Percentiles rank a stretch among this genome's conserved stretches.
Conservation (phyloP, 2,329 filamentous ascomycete species). For the Blastomyces percursus region DNA sequence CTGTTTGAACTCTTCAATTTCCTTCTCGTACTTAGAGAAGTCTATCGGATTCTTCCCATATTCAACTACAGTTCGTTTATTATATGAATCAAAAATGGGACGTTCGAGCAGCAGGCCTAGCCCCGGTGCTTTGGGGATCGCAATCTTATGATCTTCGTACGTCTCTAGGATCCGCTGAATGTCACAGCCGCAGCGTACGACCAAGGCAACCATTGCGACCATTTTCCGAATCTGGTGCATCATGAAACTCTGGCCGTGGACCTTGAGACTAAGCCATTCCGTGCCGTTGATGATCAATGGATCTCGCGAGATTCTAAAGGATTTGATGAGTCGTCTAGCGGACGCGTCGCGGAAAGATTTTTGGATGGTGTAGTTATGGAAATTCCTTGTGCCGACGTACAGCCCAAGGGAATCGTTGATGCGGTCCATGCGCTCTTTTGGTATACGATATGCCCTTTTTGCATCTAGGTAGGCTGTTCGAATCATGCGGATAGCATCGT, state of each 20-base stretch:
- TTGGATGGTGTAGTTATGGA: constrained; percentile 94
- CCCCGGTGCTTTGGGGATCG: constrained; percentile 87
- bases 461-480: constrained; percentile 72
- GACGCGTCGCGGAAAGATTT: constrained; percentile 73
- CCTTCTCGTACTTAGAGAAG: constrained; percentile 64
- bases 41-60: constrained; percentile 59
- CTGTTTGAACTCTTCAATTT: constrained; percentile 84
- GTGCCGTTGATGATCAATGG: constrained; percentile 82
- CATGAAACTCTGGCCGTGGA: constrained; percentile 98
- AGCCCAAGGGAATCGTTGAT: constrained; percentile 63
- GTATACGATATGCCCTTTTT: constrained; percentile 76
- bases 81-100: constrained; percentile 86
- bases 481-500: constrained; percentile 58
- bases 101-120: constrained; percentile 79
- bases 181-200: constrained; percentile 73
- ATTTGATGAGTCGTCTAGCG: constrained; percentile 82
- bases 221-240: constrained; percentile 99
- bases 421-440: constrained; percentile 56
- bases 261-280: constrained; percentile 90
- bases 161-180: constrained; percentile 60
- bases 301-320: constrained; percentile 64
- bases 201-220: constrained; percentile 81
- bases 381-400: constrained; percentile 81
- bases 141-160: constrained; percentile 61
- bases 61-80: constrained; percentile 55